Evolutionary conservation across 345 rosid species (phyloP).

Genomic region (Brassica nigra): DNA sequence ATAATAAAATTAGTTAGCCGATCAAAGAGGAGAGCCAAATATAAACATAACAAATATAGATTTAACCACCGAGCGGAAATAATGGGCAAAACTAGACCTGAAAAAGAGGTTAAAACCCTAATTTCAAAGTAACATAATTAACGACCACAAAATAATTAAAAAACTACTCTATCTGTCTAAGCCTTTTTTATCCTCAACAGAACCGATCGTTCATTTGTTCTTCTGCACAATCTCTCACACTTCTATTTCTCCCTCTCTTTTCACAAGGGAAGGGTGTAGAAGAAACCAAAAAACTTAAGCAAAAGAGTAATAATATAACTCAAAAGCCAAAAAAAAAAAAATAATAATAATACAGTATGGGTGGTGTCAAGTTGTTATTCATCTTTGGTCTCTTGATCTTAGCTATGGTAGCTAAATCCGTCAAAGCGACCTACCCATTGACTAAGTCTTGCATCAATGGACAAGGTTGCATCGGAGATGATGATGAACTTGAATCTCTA

Average conservation of each 20-base stretch:
- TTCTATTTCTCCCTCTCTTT: constrained; percentile 41
- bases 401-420: constrained; percentile 34
- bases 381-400: constrained; percentile 39
- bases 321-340: not conserved
- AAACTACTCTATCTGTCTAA: constrained; percentile 28
- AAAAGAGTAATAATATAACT: constrained; percentile 7
- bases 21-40: constrained; percentile 28
- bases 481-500: constrained; percentile 40
- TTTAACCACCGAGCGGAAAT: constrained; percentile 9
- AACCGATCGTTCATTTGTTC: constrained; percentile 34
- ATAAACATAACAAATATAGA: constrained; percentile 25
- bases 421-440: constrained; percentile 33
- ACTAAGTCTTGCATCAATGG: constrained; percentile 34
- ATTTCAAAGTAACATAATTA: constrained; percentile 27
- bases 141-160: constrained; percentile 34
- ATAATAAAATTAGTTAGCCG: constrained; percentile 5
- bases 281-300: constrained; percentile 20
- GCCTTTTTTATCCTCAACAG: constrained; percentile 33
- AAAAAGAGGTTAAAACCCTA: constrained; percentile 31
- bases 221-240: constrained; percentile 31
- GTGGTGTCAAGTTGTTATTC: constrained; percentile 38
- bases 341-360: constrained; percentile 31
- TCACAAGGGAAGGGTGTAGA: constrained; percentile 48
- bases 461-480: constrained; percentile 41
- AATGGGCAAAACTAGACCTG: constrained; percentile 24